Evolutionary conservation across 768 basidiomycete genomes (phyloP).

Genomic region (Boletus subparvulus): DNA sequence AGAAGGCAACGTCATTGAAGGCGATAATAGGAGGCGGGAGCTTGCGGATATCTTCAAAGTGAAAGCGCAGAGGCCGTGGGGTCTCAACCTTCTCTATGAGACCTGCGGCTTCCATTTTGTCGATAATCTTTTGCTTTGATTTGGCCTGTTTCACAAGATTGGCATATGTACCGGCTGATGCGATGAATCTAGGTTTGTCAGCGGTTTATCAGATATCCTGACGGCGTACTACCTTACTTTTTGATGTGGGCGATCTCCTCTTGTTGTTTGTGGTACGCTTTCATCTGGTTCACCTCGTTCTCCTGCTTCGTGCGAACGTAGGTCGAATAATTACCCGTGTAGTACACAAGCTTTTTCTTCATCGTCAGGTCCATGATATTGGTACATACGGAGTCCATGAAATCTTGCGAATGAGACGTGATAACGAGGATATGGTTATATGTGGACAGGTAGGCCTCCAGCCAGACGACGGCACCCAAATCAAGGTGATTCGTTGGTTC

Average conservation of each 20-base stretch:
- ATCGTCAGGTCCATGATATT: slow-evolving; percentile 95
- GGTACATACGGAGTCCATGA: slow-evolving; percentile 97
- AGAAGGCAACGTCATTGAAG: slow-evolving; percentile 92
- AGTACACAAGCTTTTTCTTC: slow-evolving; percentile 92
- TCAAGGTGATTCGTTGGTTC: slow-evolving; percentile 94
- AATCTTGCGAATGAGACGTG: slow-evolving; percentile 98
- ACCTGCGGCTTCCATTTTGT: slow-evolving; percentile 99
- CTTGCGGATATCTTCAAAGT: slow-evolving; percentile 93
- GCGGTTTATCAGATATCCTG: neutral
- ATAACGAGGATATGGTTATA: slow-evolving; percentile 99
- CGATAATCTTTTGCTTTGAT: slow-evolving; percentile 99
- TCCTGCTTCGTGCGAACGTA: slow-evolving; percentile 94
- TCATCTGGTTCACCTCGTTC: slow-evolving; percentile 99
- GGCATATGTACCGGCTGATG: slow-evolving; percentile 99
- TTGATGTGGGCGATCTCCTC: slow-evolving; percentile 99
- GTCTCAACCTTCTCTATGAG: slow-evolving; percentile 88
- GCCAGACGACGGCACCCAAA: slow-evolving; percentile 97
- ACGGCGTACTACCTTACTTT: slow-evolving; percentile 54
- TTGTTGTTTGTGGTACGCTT: slow-evolving; percentile 97
- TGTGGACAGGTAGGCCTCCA: slow-evolving; percentile 95
- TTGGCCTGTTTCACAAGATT: slow-evolving; percentile 99
- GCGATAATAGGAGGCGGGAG: slow-evolving; percentile 97
- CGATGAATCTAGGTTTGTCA: slow-evolving; percentile 72
- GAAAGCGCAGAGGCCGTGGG: slow-evolving; percentile 76
- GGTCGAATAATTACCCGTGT: slow-evolving; percentile 95